Base-by-base conservation (phyloP, 2,329 filamentous ascomycete species). In the Taxawa tesnikishii region DNA sequence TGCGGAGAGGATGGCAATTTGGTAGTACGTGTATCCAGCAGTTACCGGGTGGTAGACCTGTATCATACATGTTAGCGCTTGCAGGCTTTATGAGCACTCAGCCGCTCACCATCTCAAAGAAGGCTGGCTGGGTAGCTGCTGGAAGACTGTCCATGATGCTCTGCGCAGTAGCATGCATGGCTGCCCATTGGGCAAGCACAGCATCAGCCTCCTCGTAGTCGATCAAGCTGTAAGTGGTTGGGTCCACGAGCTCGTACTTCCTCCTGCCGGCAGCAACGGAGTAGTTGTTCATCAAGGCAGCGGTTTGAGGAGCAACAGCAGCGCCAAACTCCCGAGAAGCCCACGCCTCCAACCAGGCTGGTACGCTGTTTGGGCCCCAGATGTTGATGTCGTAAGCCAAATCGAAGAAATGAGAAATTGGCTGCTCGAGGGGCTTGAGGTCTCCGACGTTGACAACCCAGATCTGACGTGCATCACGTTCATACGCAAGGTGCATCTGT, bases 391-490 rank as follows among this genome's bases (percentile, higher is more conserved):
- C 70, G 47, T 81, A 82, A 2, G 74, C 77, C 38, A 81, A 61
- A 40, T 79, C 75, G 39, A 81, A 58, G 56, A 75, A 79, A 50
- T 80, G 75, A 45, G 62, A 72, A 47, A 80, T 73, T 13, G 75
- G 73, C 11, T 79, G 62, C 55, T 80, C 72, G 9, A 74, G 59
- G 1, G 70, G 70, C 53, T 79, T 79, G 38, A 79, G 60, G 44
- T 79, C 75, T 25, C 73, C 75, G 13, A 79, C 70, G 39, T 79
- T 79, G 42, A 77, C 71, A 26, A 79, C 65, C 75, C 74, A 79
- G 39, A 79, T 73, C 12, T 68, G 59, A 39, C 68, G 62, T 3
- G 72, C 74, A 2, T 70, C 58, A 24, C 71, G 63, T 14, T 70
- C 60, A 34, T 75, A 69, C 2, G 75, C 68, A 4, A 76, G 62